phyloP scores from a whole-genome alignment of 768 basidiomycete genomes.

The Phanerochaete carnosa region DNA sequence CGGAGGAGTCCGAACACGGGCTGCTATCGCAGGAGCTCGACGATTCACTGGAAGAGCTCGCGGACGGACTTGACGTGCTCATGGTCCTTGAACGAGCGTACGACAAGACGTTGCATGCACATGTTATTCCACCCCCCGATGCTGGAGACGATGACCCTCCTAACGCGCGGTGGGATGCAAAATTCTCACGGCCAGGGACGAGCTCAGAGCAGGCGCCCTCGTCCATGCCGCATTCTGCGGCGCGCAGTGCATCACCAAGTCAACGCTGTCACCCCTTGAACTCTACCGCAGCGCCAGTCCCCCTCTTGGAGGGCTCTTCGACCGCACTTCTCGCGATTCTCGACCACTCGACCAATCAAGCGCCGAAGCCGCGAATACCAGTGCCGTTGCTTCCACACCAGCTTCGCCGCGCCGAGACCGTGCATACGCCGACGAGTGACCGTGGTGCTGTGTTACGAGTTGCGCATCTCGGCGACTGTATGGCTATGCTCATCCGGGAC shows the following conservation, averaged over 20 bases:
- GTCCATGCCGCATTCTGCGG: neutral
- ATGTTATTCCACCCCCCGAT: constrained; percentile 32
- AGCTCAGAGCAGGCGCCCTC: neutral
- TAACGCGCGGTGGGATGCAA: constrained; percentile 1
- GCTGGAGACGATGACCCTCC: constrained; percentile 24
- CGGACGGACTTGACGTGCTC: constrained; percentile 67
- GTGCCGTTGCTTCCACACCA: constrained; percentile 14
- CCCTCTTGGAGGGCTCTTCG: constrained; percentile 59
- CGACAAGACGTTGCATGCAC: constrained; percentile 59
- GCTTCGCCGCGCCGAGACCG: constrained; percentile 9
- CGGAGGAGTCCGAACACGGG: constrained; percentile 7
- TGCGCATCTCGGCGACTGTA: constrained; percentile 86
- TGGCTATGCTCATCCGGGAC: constrained; percentile 80
- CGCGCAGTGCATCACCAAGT: neutral
- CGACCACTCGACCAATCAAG: constrained; percentile 31
- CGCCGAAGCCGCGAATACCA: constrained; percentile 4
- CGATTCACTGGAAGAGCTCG: constrained; percentile 55
- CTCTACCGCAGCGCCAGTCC: constrained; percentile 19
- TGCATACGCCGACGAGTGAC: constrained; percentile 22
- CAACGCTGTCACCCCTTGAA: constrained; percentile 3
- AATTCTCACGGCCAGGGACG: constrained; percentile 8
- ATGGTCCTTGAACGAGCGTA: constrained; percentile 69
- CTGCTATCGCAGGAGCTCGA: constrained; percentile 28
- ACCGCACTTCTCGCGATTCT: constrained; percentile 67
- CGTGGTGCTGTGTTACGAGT: constrained; percentile 69